Percentiles rank a stretch among this genome's conserved stretches.
Evolutionary conservation across 2,329 filamentous ascomycete species (phyloP).

Genomic region (Waltergamsia citrina): DNA sequence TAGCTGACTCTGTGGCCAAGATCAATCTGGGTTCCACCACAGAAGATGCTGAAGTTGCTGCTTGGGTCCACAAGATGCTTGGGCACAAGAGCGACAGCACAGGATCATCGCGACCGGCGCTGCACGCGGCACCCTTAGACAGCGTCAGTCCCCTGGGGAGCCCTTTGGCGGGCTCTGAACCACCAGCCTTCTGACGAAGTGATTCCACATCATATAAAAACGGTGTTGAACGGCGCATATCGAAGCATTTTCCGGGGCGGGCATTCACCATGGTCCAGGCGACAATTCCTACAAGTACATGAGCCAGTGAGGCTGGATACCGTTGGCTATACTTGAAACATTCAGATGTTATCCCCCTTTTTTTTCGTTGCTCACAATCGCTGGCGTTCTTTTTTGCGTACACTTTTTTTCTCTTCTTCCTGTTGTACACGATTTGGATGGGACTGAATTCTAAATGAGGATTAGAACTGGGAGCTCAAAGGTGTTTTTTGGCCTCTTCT

Average conservation of each 20-base stretch:
- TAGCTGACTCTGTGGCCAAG: conserved; percentile 32
- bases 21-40: conserved; percentile 28
- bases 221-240: too few relatives aligned
- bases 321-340: too few relatives aligned
- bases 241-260: too few relatives aligned
- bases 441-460: not conserved
- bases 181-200: conserved; percentile 1
- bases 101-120: conserved; percentile 58
- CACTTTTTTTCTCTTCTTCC: conserved; percentile 6
- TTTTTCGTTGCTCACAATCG: too few relatives aligned
- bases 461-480: too few relatives aligned
- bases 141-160: conserved; percentile 49
- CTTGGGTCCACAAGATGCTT: conserved; percentile 71
- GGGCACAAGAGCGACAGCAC: conserved; percentile 44
- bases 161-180: conserved; percentile 13
- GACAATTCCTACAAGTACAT: not conserved
- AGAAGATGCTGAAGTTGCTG: conserved; percentile 73
- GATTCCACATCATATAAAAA: too few relatives aligned
- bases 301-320: too few relatives aligned
- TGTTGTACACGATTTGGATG: too few relatives aligned
- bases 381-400: conserved; percentile 6
- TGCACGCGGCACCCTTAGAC: conserved; percentile 82
- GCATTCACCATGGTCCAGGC: too few relatives aligned
- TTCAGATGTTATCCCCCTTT: conserved; percentile 1
- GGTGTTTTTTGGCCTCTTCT: too few relatives aligned